Percentiles rank a stretch among this genome's conserved stretches.
Conservation (phyloP, 83 land plant genomes). For the Isoetes engelmannii region DNA sequence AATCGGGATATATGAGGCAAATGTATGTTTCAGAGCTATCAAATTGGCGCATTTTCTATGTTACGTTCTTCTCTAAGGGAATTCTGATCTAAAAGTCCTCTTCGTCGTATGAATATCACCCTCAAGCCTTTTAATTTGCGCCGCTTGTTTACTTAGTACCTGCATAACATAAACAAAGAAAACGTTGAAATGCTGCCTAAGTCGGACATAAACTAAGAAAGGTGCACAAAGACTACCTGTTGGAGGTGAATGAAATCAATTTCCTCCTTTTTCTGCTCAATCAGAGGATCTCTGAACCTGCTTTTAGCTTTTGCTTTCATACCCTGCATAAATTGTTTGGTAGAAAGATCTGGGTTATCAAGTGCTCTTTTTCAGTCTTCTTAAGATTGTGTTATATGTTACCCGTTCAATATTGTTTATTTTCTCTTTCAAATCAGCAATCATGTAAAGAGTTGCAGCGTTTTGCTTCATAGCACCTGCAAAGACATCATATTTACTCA, state of each 20-base stretch:
- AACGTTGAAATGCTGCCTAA: too few species aligned
- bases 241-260: constrained; percentile 18
- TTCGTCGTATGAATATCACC: too few species aligned
- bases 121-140: too few species aligned
- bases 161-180: too few species aligned
- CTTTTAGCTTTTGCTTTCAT: constrained; percentile 29
- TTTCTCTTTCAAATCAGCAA: constrained; percentile 34
- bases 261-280: constrained; percentile 30
- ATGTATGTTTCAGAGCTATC: too few species aligned
- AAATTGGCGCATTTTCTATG: too few species aligned
- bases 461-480: constrained; percentile 34
- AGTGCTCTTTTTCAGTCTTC: background rate
- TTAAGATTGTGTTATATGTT: background rate
- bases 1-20: too few species aligned
- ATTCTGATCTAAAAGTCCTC: too few species aligned
- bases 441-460: constrained; percentile 29
- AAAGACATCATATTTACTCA: background rate
- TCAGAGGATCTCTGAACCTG: constrained; percentile 27
- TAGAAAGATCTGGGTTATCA: background rate
- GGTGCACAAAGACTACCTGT: constrained; percentile 11
- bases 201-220: too few species aligned
- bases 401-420: constrained; percentile 16
- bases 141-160: too few species aligned
- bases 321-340: constrained; percentile 11
- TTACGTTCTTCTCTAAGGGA: too few species aligned